Evolutionary conservation across 106 monocot species (phyloP).

Genomic region (Cymbidium sinense): DNA sequence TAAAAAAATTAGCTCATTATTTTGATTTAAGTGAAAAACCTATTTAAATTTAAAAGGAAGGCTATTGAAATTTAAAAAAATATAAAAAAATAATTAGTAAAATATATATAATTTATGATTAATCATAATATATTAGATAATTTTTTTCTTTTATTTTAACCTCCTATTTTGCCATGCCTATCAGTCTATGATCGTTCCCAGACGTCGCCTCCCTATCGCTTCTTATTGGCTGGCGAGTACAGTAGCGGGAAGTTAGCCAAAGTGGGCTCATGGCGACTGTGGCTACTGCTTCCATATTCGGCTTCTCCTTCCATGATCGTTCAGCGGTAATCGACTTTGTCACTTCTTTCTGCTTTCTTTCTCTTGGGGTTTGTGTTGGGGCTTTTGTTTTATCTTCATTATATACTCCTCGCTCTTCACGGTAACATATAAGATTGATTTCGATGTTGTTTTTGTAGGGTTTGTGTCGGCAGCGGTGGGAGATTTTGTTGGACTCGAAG

Average conservation of each 20-base stretch:
- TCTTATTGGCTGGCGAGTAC: not conserved
- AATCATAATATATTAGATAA: too few species aligned
- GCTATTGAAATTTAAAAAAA: too few species aligned
- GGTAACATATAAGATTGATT: not conserved
- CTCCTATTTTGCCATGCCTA: too few species aligned
- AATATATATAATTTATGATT: too few species aligned
- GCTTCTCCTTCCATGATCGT: not conserved
- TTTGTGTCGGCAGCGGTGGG: not conserved
- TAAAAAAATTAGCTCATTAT: too few species aligned
- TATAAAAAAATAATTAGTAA: too few species aligned
- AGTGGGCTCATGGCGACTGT: not conserved
- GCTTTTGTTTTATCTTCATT: not conserved
- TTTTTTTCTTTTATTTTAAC: too few species aligned
- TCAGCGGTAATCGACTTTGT: not conserved
- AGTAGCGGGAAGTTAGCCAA: not conserved
- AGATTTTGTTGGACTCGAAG: not conserved
- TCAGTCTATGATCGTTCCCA: too few species aligned
- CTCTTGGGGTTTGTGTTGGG: not conserved
- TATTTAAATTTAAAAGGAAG: too few species aligned
- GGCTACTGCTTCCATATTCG: not conserved
- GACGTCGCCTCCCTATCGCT: not conserved
- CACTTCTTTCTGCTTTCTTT: not conserved
- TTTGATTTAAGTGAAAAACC: too few species aligned
- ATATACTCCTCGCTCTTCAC: too few species aligned
- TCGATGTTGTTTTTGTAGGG: constrained; percentile 5